These are phyloP conservation scores for Phialophora expanda DNA, from an alignment of 2,329 filamentous ascomycete species.

Conservation along the genomic window DNA sequence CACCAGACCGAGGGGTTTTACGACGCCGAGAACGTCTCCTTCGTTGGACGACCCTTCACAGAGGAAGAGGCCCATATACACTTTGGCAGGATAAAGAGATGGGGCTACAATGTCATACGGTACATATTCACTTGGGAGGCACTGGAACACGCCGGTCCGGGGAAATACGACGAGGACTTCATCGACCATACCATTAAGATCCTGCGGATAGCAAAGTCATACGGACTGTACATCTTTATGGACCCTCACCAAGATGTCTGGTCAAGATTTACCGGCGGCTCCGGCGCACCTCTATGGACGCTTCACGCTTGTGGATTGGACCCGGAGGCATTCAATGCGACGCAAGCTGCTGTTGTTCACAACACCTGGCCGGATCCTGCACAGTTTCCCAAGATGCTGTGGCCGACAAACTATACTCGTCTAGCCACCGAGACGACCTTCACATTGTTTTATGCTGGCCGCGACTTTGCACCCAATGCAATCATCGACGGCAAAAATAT, in stretches of 20 bases:
- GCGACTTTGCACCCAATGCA: slow-evolving; percentile 92
- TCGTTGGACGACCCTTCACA: slow-evolving; percentile 83
- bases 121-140: slow-evolving; percentile 99
- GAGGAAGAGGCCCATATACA: slow-evolving; percentile 82
- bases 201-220: slow-evolving; percentile 80
- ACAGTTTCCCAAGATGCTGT: slow-evolving; percentile 97
- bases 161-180: slow-evolving; percentile 91
- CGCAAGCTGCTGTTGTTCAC: slow-evolving; percentile 90
- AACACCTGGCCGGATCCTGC: slow-evolving; percentile 88
- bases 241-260: slow-evolving; percentile 99
- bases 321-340: slow-evolving; percentile 80
- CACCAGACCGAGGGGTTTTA: slow-evolving; percentile 82
- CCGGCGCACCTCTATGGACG: slow-evolving; percentile 97
- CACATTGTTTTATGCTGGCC: slow-evolving; percentile 89
- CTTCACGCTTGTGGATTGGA: slow-evolving; percentile 92
- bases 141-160: slow-evolving; percentile 90
- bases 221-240: slow-evolving; percentile 97
- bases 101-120: slow-evolving; percentile 93
- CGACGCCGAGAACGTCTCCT: slow-evolving; percentile 88
- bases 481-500: slow-evolving; percentile 95
- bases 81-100: slow-evolving; percentile 82
- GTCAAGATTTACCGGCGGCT: slow-evolving; percentile 93
- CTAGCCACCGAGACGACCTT: slow-evolving; percentile 89
- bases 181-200: slow-evolving; percentile 88
- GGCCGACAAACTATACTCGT: slow-evolving; percentile 95